Conservation (phyloP, 1,284 basidiomycete species). For the Agroathelia rolfsii region DNA sequence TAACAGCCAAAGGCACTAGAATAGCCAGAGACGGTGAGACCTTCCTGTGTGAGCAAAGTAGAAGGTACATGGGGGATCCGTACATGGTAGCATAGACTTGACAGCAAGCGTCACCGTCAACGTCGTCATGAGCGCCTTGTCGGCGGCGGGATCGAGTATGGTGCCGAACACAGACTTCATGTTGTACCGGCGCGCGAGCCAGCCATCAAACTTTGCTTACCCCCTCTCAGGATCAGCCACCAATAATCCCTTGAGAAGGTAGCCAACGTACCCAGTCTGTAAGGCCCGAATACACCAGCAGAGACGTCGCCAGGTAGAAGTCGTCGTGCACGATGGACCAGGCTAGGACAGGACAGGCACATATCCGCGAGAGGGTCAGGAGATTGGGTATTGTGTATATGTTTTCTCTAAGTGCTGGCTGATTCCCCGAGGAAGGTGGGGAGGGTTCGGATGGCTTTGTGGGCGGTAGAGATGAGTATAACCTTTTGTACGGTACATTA, state of each 20-base stretch:
- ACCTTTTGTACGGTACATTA: too few relatives aligned
- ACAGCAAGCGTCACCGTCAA: conserved; percentile 81
- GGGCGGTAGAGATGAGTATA: too few relatives aligned
- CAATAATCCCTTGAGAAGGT: conserved; percentile 13
- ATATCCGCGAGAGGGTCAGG: conserved; percentile 80
- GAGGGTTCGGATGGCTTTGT: too few relatives aligned
- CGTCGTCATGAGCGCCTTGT: conserved; percentile 95
- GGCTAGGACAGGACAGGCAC: conserved; percentile 83
- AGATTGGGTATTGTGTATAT: conserved; percentile 94
- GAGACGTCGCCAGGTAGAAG: conserved; percentile 67
- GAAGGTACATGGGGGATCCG: conserved; percentile 14
- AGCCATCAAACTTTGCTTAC: conserved; percentile 72
- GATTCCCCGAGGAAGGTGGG: conserved; percentile 9
- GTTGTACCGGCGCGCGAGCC: conserved; percentile 76
- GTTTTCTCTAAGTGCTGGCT: conserved; percentile 56
- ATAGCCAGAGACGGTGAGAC: conserved; percentile 2
- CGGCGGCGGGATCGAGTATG: conserved; percentile 94
- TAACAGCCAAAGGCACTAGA: conserved; percentile 71
- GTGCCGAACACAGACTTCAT: conserved; percentile 87
- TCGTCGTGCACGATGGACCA: conserved; percentile 87
- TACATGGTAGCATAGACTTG: conserved; percentile 81
- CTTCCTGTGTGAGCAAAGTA: neutral
- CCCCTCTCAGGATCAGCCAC: conserved; percentile 7
- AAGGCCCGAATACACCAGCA: conserved; percentile 83
- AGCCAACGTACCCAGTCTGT: conserved; percentile 72